Evolutionary conservation across 2,329 filamentous ascomycete genomes (phyloP).

Genomic region (Samsoniella hepiali): DNA sequence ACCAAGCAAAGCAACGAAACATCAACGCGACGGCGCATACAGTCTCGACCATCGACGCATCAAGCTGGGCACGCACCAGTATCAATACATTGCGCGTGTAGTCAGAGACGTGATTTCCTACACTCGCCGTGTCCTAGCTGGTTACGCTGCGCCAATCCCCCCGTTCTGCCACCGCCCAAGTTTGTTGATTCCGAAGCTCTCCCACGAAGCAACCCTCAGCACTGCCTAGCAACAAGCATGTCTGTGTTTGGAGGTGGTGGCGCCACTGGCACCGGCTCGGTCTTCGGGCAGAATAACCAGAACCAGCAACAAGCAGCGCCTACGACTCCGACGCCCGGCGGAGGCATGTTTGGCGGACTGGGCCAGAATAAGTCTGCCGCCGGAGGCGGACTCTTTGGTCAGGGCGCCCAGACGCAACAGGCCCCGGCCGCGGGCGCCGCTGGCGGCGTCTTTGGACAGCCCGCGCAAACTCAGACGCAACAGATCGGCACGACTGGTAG

Average conservation of each 20-base stretch:
- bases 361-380: constrained; percentile 13
- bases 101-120: neutral
- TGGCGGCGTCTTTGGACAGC: constrained; percentile 21
- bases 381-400: constrained; percentile 22
- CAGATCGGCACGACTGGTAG: constrained; percentile 14
- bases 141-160: neutral
- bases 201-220: constrained; percentile 20
- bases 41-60: constrained; percentile 5
- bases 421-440: constrained; percentile 11
- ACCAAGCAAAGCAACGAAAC: constrained; percentile 14
- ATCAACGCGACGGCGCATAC: constrained; percentile 19
- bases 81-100: neutral
- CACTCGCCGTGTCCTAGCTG: neutral
- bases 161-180: constrained; percentile 31
- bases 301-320: constrained; percentile 20
- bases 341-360: constrained; percentile 22
- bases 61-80: neutral
- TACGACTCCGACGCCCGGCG: constrained; percentile 16
- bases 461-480: constrained; percentile 5
- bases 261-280: constrained; percentile 21
- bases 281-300: constrained; percentile 24
- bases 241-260: constrained; percentile 21
- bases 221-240: constrained; percentile 7
- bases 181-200: constrained; percentile 30
- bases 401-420: neutral